A percentile compares a stretch with the other conserved stretches of the same genome.
Conservation (phyloP, 805 yeast species). For the Kluyveromyces siamensis region DNA sequence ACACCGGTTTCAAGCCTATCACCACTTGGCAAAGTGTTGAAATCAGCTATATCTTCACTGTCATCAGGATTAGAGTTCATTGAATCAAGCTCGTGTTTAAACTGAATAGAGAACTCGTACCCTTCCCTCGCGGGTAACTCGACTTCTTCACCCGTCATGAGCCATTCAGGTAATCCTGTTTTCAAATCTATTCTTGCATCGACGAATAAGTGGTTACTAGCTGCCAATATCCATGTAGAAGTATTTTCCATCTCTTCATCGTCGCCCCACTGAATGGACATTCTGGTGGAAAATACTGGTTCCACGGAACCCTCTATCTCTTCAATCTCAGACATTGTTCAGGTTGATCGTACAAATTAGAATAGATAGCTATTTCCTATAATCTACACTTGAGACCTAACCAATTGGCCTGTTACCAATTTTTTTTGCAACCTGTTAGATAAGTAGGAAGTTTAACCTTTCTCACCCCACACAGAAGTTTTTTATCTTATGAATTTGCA, state of each 20-base stretch:
- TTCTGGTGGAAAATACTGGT: constrained; percentile 34
- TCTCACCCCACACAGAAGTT: too few relatives aligned
- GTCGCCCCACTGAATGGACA: constrained; percentile 42
- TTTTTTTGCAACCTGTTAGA: too few relatives aligned
- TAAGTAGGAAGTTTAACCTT: too few relatives aligned
- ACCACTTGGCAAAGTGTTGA: constrained; percentile 31
- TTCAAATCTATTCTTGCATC: constrained; percentile 29
- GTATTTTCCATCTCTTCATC: constrained; percentile 35
- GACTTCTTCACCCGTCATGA: constrained; percentile 23
- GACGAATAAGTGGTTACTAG: constrained; percentile 38
- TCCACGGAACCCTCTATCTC: neutral
- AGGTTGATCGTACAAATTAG: neutral
- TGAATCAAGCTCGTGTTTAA: constrained; percentile 4
- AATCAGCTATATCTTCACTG: constrained; percentile 39
- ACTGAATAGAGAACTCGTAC: constrained; percentile 5
- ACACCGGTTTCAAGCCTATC: constrained; percentile 43
- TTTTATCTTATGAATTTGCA: too few relatives aligned
- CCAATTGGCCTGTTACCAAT: neutral
- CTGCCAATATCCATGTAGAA: constrained; percentile 39
- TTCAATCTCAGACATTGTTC: neutral
- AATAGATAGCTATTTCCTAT: neutral
- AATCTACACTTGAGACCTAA: neutral
- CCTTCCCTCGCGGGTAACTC: constrained; percentile 16
- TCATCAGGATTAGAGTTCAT: constrained; percentile 26
- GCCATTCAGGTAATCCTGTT: constrained; percentile 13